Evolutionary conservation across 2,329 filamentous ascomycete species (phyloP), one percentile per base, ranked within the genome.

Genomic region (Cladorrhinum sp.): DNA sequence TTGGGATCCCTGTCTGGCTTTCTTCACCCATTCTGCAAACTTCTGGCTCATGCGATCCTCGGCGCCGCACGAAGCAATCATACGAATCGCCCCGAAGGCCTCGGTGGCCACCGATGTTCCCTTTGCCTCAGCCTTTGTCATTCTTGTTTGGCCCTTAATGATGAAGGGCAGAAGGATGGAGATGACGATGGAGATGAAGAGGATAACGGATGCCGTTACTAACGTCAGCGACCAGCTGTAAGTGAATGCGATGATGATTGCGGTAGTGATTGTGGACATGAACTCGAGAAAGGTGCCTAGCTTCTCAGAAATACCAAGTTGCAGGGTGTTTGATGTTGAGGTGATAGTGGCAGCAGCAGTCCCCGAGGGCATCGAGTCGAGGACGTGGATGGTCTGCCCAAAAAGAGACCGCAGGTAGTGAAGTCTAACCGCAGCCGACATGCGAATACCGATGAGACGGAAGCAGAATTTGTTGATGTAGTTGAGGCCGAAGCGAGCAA

Each of bases 401-500:
- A 92, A 85, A 3, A 90, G 79, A 42, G 80, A 78, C 52, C 81
- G 78, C 16, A 92, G 77, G 66, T 90, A 92, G 65, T 86, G 80
- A 30, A 87, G 79, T 26, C 89, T 80, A 54, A 88, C 79, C 16
- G 79, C 82, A 1, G 85, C 82, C 4, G 85, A 87, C 65, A 87
- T 78, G 28, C 84, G 80, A 60, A 87, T 83, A 23, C 84, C 84
- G 62, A 86, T 84, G 72, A 87, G 81, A 21, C 85, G 82, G 64
- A 86, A 86, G 39, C 77, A 76, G 67, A 86, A 84, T 80, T 75
- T 75, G 68, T 68, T 70, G 64, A 72, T 65, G 58, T 90, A 91
- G 62, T 82, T 84, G 46, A 90, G 75, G 18, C 76, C 69, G 65
- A 90, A 86, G 53, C 87, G 85, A 14, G 77, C 88, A 46, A 92